Conservation (phyloP, 148 eudicot genomes). For the Diospyros lotus region DNA sequence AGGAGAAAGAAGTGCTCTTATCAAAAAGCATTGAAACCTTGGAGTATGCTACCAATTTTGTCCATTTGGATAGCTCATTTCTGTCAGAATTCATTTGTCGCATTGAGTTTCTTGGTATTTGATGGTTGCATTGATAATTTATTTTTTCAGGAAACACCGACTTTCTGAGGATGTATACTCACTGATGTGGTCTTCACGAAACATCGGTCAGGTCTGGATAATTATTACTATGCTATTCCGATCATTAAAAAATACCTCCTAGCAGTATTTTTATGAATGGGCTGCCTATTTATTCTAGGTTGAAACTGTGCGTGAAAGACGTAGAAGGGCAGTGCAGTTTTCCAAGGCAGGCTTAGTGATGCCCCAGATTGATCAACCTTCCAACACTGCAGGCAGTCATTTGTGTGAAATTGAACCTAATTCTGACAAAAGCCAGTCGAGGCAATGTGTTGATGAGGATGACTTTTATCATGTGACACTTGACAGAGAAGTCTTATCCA, state of each 20-base stretch:
- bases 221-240: not conserved
- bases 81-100: not conserved
- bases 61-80: slow-evolving; percentile 3
- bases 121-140: not conserved
- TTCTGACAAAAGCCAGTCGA: slow-evolving; percentile 10
- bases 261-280: not conserved
- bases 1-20: slow-evolving; percentile 48
- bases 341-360: slow-evolving; percentile 60
- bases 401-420: slow-evolving; percentile 28
- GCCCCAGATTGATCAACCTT: slow-evolving; percentile 31
- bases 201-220: slow-evolving; percentile 73
- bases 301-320: slow-evolving; percentile 65
- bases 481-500: slow-evolving; percentile 10
- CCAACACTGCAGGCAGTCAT: slow-evolving; percentile 29
- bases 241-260: not conserved
- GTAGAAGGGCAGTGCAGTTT: slow-evolving; percentile 62
- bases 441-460: slow-evolving; percentile 12
- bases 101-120: not conserved
- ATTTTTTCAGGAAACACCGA: slow-evolving; percentile 58
- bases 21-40: slow-evolving; percentile 60
- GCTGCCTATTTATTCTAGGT: slow-evolving; percentile 32
- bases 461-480: slow-evolving; percentile 10
- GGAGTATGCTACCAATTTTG: slow-evolving; percentile 46
- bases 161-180: slow-evolving; percentile 61
- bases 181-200: slow-evolving; percentile 62